Evolutionary conservation across 2,329 filamentous ascomycete species (phyloP).

Genomic region (Tolypocladium ophioglossoides): DNA sequence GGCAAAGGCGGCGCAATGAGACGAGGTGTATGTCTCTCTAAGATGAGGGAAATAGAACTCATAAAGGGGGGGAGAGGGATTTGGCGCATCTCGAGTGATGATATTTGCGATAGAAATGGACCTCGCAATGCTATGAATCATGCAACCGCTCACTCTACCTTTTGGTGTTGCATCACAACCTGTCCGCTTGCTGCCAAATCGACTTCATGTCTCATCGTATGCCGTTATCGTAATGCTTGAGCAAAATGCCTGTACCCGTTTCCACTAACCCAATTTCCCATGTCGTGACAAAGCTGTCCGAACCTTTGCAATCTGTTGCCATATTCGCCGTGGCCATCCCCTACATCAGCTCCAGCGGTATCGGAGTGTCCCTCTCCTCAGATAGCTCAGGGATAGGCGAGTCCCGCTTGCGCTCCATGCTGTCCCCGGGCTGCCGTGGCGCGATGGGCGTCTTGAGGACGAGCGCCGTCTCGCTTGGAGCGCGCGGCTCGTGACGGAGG

Average conservation of each 20-base stretch:
- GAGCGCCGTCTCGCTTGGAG: constrained; percentile 19
- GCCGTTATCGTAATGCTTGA: neutral
- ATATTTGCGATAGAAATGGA: neutral
- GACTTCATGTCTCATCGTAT: neutral
- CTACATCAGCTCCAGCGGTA: neutral
- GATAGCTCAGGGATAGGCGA: constrained; percentile 14
- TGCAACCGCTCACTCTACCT: neutral
- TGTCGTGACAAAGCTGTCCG: neutral
- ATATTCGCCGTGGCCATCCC: neutral
- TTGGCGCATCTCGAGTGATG: too few relatives aligned
- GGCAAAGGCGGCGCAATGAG: neutral
- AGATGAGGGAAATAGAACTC: neutral
- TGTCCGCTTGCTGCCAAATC: neutral
- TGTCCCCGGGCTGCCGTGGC: constrained; percentile 3
- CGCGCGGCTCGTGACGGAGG: constrained; percentile 10
- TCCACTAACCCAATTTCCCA: neutral
- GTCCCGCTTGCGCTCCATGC: constrained; percentile 8
- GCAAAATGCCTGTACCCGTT: neutral
- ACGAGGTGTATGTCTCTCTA: neutral
- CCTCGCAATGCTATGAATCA: neutral
- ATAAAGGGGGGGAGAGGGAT: neutral
- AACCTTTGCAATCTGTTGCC: neutral
- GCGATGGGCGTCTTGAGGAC: constrained; percentile 30
- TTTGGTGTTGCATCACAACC: neutral
- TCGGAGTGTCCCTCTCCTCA: constrained; percentile 2